A percentile compares a stretch with the other conserved stretches of the same genome.
Evolutionary conservation across 441 rosid genomes (phyloP).

Genomic region (Pelargonium fulgidum): DNA sequence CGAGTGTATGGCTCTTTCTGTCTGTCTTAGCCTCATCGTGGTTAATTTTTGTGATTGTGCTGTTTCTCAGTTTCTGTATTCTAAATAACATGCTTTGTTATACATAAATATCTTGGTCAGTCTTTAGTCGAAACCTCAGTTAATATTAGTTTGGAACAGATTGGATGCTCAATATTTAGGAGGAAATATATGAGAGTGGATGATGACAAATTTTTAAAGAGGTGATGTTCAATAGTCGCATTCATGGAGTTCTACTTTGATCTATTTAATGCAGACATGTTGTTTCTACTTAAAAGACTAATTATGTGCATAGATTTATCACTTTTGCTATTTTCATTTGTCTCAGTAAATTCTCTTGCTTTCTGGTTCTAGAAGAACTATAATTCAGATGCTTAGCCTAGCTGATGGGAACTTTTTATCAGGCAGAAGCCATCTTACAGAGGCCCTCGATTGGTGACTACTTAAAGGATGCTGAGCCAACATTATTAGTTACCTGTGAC

Average conservation of each 20-base stretch:
- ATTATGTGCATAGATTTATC: not conserved
- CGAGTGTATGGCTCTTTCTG: not conserved
- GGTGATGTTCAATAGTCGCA: not conserved
- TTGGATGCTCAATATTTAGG: not conserved
- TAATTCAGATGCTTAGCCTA: conserved; percentile 22
- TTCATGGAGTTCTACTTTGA: not conserved
- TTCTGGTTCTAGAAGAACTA: conserved; percentile 19
- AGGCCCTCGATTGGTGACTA: conserved; percentile 43
- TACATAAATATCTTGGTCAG: not conserved
- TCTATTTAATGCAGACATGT: not conserved
- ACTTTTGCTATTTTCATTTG: not conserved
- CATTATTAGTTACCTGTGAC: conserved; percentile 66
- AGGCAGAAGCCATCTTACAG: conserved; percentile 75
- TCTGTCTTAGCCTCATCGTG: not conserved
- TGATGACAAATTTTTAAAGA: not conserved
- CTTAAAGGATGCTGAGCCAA: conserved; percentile 48
- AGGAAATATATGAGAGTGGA: not conserved
- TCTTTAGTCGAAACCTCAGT: not conserved
- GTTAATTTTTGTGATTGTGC: not conserved
- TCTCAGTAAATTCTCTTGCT: conserved; percentile 11
- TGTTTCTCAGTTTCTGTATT: not conserved
- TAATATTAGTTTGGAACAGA: not conserved
- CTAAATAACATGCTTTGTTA: not conserved
- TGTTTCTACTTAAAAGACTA: conserved; percentile 4
- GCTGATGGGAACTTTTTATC: conserved; percentile 36